These are phyloP conservation scores for Stephanodiscus triporus DNA, from an alignment of 108 stramenopile genomes.

Conservation along the genomic window DNA sequence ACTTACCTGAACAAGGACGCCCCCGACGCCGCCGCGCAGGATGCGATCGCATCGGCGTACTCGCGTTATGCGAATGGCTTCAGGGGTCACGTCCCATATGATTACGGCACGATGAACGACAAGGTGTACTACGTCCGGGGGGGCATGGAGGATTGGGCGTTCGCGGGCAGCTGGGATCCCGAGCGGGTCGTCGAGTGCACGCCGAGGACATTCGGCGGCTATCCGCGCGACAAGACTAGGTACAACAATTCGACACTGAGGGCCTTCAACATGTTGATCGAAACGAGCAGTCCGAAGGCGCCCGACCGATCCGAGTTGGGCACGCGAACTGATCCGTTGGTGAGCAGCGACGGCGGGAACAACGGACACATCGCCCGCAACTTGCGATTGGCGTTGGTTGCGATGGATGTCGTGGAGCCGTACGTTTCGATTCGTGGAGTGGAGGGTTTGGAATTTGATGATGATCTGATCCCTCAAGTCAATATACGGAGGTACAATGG, in stretches of 20 bases:
- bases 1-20: constrained; percentile 35
- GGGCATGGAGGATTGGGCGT: constrained; percentile 98
- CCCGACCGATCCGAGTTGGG: constrained; percentile 70
- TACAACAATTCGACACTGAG: constrained; percentile 86
- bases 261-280: constrained; percentile 91
- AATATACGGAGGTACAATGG: constrained; percentile 32
- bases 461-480: constrained; percentile 40
- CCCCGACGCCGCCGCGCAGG: constrained; percentile 68
- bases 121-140: constrained; percentile 94
- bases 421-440: constrained; percentile 62
- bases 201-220: constrained; percentile 68
- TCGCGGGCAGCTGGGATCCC: constrained; percentile 92
- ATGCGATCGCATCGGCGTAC: constrained; percentile 48
- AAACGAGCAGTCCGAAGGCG: constrained; percentile 78
- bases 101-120: constrained; percentile 80
- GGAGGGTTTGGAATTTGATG: constrained; percentile 40
- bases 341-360: constrained; percentile 46
- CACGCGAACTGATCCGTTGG: constrained; percentile 51
- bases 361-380: constrained; percentile 91
- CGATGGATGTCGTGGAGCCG: constrained; percentile 82
- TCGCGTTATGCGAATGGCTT: constrained; percentile 58
- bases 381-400: constrained; percentile 65
- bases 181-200: constrained; percentile 64
- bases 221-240: constrained; percentile 43
- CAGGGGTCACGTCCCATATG: constrained; percentile 41